Conservation (phyloP, 2,329 filamentous ascomycete genomes). For the Talaromyces islandicus region DNA sequence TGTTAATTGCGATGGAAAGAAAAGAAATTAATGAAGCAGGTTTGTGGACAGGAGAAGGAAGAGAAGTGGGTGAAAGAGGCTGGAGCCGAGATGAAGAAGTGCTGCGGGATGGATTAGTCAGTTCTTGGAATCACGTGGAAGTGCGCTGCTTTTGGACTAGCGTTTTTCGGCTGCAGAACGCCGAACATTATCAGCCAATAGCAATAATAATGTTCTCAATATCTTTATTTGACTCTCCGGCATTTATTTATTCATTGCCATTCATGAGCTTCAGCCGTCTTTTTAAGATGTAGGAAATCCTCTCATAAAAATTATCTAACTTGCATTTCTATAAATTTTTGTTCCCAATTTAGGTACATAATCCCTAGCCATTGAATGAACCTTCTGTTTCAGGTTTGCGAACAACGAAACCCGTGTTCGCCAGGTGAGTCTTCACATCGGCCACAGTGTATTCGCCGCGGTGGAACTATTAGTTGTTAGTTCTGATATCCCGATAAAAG, state of each 20-base stretch:
- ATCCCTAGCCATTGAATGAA: not conserved
- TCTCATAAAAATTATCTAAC: not conserved
- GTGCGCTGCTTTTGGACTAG: not conserved
- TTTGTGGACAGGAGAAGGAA: not conserved
- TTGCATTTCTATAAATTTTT: not conserved
- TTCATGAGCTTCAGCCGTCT: not conserved
- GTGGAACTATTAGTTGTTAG: constrained; percentile 60
- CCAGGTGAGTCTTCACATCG: constrained; percentile 82
- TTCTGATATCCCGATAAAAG: constrained; percentile 8
- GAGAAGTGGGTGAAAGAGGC: not conserved
- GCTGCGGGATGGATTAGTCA: not conserved
- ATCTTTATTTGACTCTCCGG: too few species aligned
- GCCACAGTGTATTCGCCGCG: constrained; percentile 89
- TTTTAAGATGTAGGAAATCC: not conserved
- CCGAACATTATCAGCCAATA: not conserved
- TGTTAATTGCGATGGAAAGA: not conserved
- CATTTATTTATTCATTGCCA: too few species aligned
- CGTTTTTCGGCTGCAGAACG: too few species aligned
- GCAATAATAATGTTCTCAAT: too few species aligned
- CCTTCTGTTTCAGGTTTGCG: constrained; percentile 61
- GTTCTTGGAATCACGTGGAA: not conserved
- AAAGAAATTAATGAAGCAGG: not conserved
- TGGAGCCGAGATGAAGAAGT: not conserved
- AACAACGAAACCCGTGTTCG: constrained; percentile 66
- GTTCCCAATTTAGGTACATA: not conserved